phyloP scores from a whole-genome alignment of 805 yeast species.

The Wickerhamiella lipophila region DNA sequence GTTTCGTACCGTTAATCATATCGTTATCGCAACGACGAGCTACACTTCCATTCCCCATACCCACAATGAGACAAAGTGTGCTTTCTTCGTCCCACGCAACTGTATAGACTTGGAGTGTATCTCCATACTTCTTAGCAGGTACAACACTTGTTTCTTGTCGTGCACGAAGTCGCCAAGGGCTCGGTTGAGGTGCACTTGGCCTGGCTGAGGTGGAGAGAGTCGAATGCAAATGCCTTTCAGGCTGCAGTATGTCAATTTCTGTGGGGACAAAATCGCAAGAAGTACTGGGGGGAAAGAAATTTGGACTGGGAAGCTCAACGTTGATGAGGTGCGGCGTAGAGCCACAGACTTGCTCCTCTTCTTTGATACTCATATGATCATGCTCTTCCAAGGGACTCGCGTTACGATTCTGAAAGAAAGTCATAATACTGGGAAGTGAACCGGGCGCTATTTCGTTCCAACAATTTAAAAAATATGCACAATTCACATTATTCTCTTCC shows the following conservation, averaged over 20 bases:
- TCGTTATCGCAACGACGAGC: constrained; percentile 22
- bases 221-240: background rate
- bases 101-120: constrained; percentile 7
- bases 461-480: background rate
- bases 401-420: background rate
- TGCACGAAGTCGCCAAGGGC: background rate
- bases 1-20: constrained; percentile 25
- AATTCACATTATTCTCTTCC: background rate
- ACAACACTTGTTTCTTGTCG: background rate
- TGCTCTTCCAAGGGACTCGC: background rate
- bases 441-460: background rate
- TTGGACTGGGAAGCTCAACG: background rate
- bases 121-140: background rate
- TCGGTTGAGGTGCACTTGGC: background rate
- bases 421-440: background rate
- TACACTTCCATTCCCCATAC: constrained; percentile 12
- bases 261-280: background rate
- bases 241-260: background rate
- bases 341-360: background rate
- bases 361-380: background rate
- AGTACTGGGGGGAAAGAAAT: no score
- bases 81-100: constrained; percentile 21
- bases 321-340: background rate
- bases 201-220: background rate
- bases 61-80: constrained; percentile 20